Evolutionary conservation across 129 eudicot genomes (phyloP), one percentile per base, ranked within the genome.

Genomic region (Flaveria ramosissima): DNA sequence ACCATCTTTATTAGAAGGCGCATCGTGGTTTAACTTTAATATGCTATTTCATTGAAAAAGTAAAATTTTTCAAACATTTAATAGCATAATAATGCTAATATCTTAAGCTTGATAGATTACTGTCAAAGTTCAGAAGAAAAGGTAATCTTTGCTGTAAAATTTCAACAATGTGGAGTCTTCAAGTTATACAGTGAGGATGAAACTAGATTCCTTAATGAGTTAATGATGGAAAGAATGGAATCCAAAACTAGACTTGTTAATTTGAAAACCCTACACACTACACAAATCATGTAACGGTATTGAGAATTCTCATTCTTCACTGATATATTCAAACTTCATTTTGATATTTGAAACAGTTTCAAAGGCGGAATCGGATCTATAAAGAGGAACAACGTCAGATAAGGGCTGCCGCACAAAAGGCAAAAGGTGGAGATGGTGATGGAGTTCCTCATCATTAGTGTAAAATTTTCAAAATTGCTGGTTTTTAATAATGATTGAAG

Each of bases 381-480:
- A 93, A 93, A 86, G 98, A 93, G 81, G 98, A 92, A 78, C 98
- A 92, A 52, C 96, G 98, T 21, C 98, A 92, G 79, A 68, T 90
- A 70, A 88, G 98, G 86, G 98, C 92, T 45, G 92, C 98, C 78
- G 90, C 92, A 61, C 84, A 87, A 76, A 89, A 88, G 82, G 89
- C 84, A 46, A 84, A 90, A 80, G 88, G 92, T 72, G 92, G 84
- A 77, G 92, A 71, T 73, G 85, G 81, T 63, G 89, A 73, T 8
- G 81, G 82, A 21, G 81, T 57, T 70, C 95, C 89, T 55, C 92
- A 85, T 76, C 89, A 82, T 78, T 83, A 84, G 83, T 51, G 78
- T 73, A 69, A 62, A 32, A 61, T 68, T 79, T 52, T 69, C 63
- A 46, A 23, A 39, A 67, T 70, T 75, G 52, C 32, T 76, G 78